A percentile compares a stretch with the other conserved stretches of the same genome.
These are phyloP conservation scores for Pseudocercospora vitis DNA, from an alignment of 2,329 filamentous ascomycete species.

Conservation along the genomic window DNA sequence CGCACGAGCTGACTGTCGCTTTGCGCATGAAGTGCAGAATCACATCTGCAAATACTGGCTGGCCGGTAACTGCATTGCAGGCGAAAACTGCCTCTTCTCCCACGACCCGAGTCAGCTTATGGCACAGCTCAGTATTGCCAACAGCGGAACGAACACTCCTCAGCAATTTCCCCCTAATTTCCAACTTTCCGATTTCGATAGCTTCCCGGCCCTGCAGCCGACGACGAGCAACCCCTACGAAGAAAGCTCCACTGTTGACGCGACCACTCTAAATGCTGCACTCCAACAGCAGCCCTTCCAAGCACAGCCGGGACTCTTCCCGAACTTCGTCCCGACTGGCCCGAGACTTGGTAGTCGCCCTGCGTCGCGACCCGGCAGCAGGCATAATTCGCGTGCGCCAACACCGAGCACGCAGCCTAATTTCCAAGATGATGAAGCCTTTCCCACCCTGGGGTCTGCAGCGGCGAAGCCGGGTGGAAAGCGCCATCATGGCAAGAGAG, in stretches of 20 bases:
- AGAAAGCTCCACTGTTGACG: constrained; percentile 38
- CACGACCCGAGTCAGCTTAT: constrained; percentile 88
- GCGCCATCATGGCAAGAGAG: constrained; percentile 90
- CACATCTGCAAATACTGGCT: constrained; percentile 99
- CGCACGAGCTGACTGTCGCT: constrained; percentile 90
- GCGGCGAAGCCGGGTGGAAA: constrained; percentile 70
- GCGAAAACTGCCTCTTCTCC: constrained; percentile 92
- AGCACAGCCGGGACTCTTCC: constrained; percentile 66
- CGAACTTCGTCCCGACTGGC: constrained; percentile 55
- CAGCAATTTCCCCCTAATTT: constrained; percentile 66
- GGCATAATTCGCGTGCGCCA: constrained; percentile 66
- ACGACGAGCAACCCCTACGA: constrained; percentile 48
- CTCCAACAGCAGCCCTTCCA: constrained; percentile 47
- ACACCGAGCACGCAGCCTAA: constrained; percentile 63
- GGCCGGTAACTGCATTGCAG: constrained; percentile 90
- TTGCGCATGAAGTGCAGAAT: constrained; percentile 92
- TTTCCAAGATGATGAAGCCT: constrained; percentile 92
- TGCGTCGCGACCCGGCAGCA: constrained; percentile 80
- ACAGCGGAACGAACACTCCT: constrained; percentile 59
- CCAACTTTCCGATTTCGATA: constrained; percentile 78
- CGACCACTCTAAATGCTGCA: constrained; percentile 45
- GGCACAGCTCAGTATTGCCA: constrained; percentile 72
- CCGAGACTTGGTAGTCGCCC: constrained; percentile 54
- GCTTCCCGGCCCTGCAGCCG: constrained; percentile 73
- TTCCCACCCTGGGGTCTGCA: constrained; percentile 81